Evolutionary conservation across 495 filamentous ascomycete species (phyloP), one percentile per base, ranked within the genome.

Genomic region (Bacidia gigantensis): DNA sequence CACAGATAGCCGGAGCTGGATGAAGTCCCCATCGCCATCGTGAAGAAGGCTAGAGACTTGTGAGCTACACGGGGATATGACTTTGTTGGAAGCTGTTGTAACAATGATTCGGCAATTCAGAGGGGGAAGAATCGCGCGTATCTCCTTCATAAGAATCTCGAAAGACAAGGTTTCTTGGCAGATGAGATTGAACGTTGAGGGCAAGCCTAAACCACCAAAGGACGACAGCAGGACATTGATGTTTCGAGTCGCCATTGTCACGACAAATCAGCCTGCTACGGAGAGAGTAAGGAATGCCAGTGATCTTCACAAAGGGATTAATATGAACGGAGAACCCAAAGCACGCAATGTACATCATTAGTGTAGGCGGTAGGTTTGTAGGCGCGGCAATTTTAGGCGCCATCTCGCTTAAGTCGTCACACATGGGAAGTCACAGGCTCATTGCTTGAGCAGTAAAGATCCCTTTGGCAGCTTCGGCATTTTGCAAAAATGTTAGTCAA

Each of bases 171-270:
- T 67, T 17, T 63, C 47, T 18, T 51, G 25, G 50, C 79, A 57
- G 2, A 84, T 76, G 12, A 95, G 68, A 11, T 81, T 72, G 49
- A 90, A 75, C 2, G 89, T 95, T 10, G 81, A 67, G 3, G 88
- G 87, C 3, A 95, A 78, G 41, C 80, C 79, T 14, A 92, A 77
- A 58, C 90, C 89, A 14, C 84, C 73, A 60, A 95, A 92, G 54
- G 83, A 82, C 38, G 84, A 84, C 50, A 95, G 67, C 50, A 95
- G 76, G 46, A 95, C 70, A 64, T 94, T 97, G 59, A 95, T 74
- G 14, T 35, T 5, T 7, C 29, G 29, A 35, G 29, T 5, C 29
- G 29, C 29, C 29, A 35, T 35, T 14, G 5, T 35, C 29, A 14
- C 14, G 14, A 5, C 29, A 35, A n/a, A n/a, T n/a, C n/a, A n/a